Evolutionary conservation across 208 protist species (phyloP).

Genomic region (Naegleria fowleri): DNA sequence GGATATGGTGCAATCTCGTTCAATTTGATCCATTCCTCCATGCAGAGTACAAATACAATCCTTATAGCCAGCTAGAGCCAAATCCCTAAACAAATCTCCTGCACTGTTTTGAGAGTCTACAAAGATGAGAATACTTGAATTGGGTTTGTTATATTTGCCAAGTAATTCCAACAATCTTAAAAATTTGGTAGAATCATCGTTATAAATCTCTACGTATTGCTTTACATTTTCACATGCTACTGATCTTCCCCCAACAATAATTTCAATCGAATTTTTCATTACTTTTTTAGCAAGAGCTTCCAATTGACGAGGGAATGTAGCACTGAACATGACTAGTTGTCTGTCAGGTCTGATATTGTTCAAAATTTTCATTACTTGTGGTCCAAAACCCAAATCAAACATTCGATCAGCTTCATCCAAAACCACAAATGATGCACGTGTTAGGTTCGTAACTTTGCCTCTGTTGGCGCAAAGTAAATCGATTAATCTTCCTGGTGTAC

Average conservation of each 20-base stretch:
- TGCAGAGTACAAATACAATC: constrained; percentile 66
- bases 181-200: constrained; percentile 61
- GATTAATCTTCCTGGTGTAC: constrained; percentile 76
- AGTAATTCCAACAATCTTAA: constrained; percentile 72
- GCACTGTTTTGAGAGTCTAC: constrained; percentile 75
- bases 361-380: constrained; percentile 78
- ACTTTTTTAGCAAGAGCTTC: constrained; percentile 61
- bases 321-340: constrained; percentile 74
- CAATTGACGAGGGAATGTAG: constrained; percentile 79
- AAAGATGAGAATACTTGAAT: constrained; percentile 77
- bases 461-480: constrained; percentile 69
- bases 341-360: constrained; percentile 74
- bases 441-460: constrained; percentile 56
- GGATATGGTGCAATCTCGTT: constrained; percentile 74
- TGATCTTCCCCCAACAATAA: constrained; percentile 71
- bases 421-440: constrained; percentile 68
- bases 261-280: constrained; percentile 67
- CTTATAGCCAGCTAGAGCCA: constrained; percentile 68
- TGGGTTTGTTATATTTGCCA: constrained; percentile 59
- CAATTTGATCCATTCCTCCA: constrained; percentile 78
- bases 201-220: constrained; percentile 78
- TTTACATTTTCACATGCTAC: constrained; percentile 74
- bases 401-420: constrained; percentile 87
- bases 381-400: constrained; percentile 85
- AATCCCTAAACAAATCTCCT: constrained; percentile 67